A percentile compares a stretch with the other conserved stretches of the same genome.
Conservation (phyloP, 345 rosid genomes). For the Turritis glabra region DNA sequence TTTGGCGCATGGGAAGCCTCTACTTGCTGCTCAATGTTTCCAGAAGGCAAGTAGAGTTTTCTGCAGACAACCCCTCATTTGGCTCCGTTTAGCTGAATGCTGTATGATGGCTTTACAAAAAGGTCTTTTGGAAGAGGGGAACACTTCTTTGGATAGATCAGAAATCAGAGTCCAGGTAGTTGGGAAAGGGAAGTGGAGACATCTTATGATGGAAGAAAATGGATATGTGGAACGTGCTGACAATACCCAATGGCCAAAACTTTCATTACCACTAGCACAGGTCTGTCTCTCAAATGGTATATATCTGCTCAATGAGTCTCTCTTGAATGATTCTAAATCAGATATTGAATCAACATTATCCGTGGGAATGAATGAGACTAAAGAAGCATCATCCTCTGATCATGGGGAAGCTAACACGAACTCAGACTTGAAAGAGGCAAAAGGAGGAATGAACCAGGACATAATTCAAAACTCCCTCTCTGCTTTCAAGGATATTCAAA, state of each 20-base stretch:
- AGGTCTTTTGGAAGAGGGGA: slow-evolving; percentile 55
- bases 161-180: slow-evolving; percentile 61
- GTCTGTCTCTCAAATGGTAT: slow-evolving; percentile 76
- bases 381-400: slow-evolving; percentile 46
- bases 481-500: slow-evolving; percentile 47
- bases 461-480: slow-evolving; percentile 62
- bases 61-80: slow-evolving; percentile 68
- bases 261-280: slow-evolving; percentile 78
- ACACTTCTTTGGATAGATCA: slow-evolving; percentile 47
- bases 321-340: slow-evolving; percentile 44
- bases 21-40: slow-evolving; percentile 86
- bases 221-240: slow-evolving; percentile 45
- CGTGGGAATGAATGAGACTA: slow-evolving; percentile 50
- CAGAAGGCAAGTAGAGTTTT: slow-evolving; percentile 73
- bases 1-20: slow-evolving; percentile 83
- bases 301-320: slow-evolving; percentile 60
- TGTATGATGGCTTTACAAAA: slow-evolving; percentile 83
- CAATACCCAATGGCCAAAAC: slow-evolving; percentile 57
- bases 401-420: slow-evolving; percentile 57
- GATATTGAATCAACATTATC: slow-evolving; percentile 42
- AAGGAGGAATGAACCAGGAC: slow-evolving; percentile 71
- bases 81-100: slow-evolving; percentile 98
- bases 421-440: slow-evolving; percentile 76
- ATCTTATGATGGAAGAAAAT: slow-evolving; percentile 63
- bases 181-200: slow-evolving; percentile 96